These are phyloP conservation scores for Pilasporangium apinafurcum DNA, from an alignment of 352 stramenopile genomes.

Conservation along the genomic window DNA sequence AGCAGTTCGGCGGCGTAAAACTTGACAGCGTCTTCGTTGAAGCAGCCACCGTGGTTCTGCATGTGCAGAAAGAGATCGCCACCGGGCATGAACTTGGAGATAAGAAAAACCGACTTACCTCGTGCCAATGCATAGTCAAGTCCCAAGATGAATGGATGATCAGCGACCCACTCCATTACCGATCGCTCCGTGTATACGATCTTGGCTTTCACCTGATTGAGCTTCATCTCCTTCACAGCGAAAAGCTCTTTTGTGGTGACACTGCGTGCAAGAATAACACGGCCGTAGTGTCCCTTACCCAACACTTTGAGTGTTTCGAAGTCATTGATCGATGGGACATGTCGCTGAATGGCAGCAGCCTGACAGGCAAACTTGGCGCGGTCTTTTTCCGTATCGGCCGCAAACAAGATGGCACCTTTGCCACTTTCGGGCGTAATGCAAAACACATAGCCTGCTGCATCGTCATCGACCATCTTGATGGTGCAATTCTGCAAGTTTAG, in stretches of 20 bases:
- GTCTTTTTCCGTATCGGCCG: constrained; percentile 80
- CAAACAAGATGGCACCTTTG: constrained; percentile 66
- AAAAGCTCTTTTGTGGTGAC: constrained; percentile 49
- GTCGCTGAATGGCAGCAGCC: constrained; percentile 42
- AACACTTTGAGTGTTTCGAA: constrained; percentile 82
- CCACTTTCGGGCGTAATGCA: constrained; percentile 62
- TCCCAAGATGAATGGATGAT: constrained; percentile 96
- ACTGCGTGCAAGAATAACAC: constrained; percentile 61
- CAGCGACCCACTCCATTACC: constrained; percentile 79
- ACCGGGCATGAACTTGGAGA: constrained; percentile 98
- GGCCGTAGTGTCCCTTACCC: constrained; percentile 78
- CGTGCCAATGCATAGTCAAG: constrained; percentile 96
- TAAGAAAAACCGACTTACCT: constrained; percentile 95
- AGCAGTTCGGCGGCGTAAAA: constrained; percentile 86
- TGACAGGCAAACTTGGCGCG: constrained; percentile 70
- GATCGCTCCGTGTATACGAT: constrained; percentile 80
- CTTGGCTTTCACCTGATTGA: constrained; percentile 82
- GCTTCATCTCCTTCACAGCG: constrained; percentile 88
- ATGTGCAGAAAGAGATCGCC: constrained; percentile 93
- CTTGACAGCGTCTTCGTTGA: constrained; percentile 62
- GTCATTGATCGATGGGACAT: constrained; percentile 43
- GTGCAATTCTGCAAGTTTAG: constrained; percentile 71
- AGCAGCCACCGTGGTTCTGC: constrained; percentile 80
- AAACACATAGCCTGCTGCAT: constrained; percentile 67
- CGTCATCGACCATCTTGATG: constrained; percentile 75